Evolutionary conservation across 2,329 filamentous ascomycete species (phyloP), one percentile per base, ranked within the genome.

Genomic region (Arthrobotrys sinensis): DNA sequence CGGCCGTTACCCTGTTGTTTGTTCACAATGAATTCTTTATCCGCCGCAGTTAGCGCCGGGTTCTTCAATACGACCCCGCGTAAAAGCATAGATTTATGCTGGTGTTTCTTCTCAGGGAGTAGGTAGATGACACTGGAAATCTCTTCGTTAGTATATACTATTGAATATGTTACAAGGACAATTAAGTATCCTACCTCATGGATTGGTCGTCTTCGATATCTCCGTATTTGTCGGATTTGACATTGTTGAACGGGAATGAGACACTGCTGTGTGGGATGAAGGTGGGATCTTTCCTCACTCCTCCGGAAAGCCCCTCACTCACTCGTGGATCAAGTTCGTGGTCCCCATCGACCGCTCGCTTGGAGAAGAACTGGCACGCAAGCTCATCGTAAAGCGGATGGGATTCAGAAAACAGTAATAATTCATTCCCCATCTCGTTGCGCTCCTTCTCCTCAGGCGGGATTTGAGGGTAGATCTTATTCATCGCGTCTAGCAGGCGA

Each of bases 81-180:
- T 40, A 99, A 88, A 12, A 99, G 88, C 92, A 97, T 96, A 4
- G 94, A 97, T 83, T 97, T 97, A 85, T 99, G 96, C 3, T 90
- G 86, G 81, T 93, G 89, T 8, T 87, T 87, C 16, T 89, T 90
- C 46, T 88, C 87, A 0, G 95, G 94, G 85, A 97, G 92, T 52
- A 93, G 90, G 83, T 96, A 99, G 82, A 92, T 87, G 10, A 98
- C 94, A 82, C 92, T 97, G 24, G 4, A 28, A 28, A 80, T 52
- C 11, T 80, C 86, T 83, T 48, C 24, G 63, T 84, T 82, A 85
- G 82, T 65, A 57, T 68, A 36, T 46, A 16, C 36, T 21, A 32
- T 10, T 3, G 10, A 65, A 28, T 34, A 69, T 80, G 64, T 34
- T 12, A 10, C 14, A 63, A 6, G 14, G 14, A 34, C 14, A 66